Evolutionary conservation across 2,329 filamentous ascomycete species (phyloP).

Genomic region (Hymenoscyphus infarciens): DNA sequence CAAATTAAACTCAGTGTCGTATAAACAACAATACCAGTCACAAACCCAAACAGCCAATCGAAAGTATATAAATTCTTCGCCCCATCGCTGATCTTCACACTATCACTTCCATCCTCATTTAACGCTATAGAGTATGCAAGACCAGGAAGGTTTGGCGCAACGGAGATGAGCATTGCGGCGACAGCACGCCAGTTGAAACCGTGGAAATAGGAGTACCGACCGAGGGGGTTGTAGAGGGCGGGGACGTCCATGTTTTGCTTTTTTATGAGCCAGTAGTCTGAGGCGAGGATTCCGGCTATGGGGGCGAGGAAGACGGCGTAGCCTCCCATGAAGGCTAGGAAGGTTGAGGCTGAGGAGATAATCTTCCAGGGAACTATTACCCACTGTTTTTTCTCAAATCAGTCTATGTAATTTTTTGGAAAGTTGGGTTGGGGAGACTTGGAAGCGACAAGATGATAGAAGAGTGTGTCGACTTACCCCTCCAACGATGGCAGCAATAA

Average conservation of each 20-base stretch:
- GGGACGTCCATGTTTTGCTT: constrained; percentile 37
- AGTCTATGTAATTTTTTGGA: no score
- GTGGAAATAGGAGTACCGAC: constrained; percentile 30
- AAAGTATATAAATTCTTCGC: constrained; percentile 56
- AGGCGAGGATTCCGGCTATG: constrained; percentile 55
- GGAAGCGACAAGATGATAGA: no score
- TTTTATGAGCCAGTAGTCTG: constrained; percentile 55
- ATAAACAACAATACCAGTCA: constrained; percentile 54
- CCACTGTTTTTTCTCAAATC: constrained; percentile 40
- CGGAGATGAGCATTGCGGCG: constrained; percentile 26
- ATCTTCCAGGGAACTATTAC: constrained; percentile 65
- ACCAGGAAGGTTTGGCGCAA: constrained; percentile 30
- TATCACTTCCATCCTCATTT: constrained; percentile 6
- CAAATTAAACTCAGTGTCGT: constrained; percentile 45
- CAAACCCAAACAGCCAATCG: constrained; percentile 64
- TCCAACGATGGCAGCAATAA: constrained; percentile 50
- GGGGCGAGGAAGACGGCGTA: constrained; percentile 61
- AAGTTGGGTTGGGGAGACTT: no score
- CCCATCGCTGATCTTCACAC: constrained; percentile 40
- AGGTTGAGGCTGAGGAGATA: constrained; percentile 52
- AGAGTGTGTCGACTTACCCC: constrained; percentile 29
- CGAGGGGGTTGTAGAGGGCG: constrained; percentile 36
- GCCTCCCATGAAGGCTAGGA: constrained; percentile 61
- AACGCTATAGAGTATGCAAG: constrained; percentile 26
- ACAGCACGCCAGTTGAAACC: constrained; percentile 32